Base-by-base conservation (phyloP, 495 filamentous ascomycete genomes). In the Extremus antarcticus region DNA sequence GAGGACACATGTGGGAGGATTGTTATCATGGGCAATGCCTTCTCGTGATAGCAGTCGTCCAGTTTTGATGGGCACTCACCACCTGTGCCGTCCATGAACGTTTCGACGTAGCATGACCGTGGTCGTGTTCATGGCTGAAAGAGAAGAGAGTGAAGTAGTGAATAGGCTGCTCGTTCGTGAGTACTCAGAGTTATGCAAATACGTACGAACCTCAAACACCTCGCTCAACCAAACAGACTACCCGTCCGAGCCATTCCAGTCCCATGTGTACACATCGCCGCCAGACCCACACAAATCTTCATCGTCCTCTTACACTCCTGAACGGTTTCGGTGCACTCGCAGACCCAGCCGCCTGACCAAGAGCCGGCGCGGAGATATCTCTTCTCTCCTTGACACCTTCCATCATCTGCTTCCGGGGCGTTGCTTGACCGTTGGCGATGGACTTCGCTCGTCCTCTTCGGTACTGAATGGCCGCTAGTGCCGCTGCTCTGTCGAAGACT, bases 331-430 rank as follows among this genome's bases (percentile, higher is more conserved):
- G 55, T 1, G 56, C 55, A 43, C 59, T 61, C 22, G 48, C 55
- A 10, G 29, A 19, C 2, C 16, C 55, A 35, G 29, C 51, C 51
- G 58, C 57, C 16, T 49, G 43, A 20, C 63, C 61, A 47, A 66
- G 22, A 23, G 65, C 65, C 20, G 70, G 70, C 53, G 70, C 70
- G 58, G 67, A 71, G 46, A 70, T 64, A 57, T 72, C 68, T 47
- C 70, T 58, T 47, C 70, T 57, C 56, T 59, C 64, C 24, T 25
- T 58, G 1, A 51, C 51, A 1, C 50, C 59, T 21, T 65, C 63
- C 53, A 70, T 48, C 70, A 70, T 67, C 63, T 66, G 61, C 65
- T 65, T 66, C 50, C 57, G 43, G 51, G 70, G 68, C 62, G 70
- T 71, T 39, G 57, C 52, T 21, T 66, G 62, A 15, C 70, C 70